Evolutionary conservation across 805 yeast genomes (phyloP), one percentile per base, ranked within the genome.

Genomic region (Kodamaea laetipori): DNA sequence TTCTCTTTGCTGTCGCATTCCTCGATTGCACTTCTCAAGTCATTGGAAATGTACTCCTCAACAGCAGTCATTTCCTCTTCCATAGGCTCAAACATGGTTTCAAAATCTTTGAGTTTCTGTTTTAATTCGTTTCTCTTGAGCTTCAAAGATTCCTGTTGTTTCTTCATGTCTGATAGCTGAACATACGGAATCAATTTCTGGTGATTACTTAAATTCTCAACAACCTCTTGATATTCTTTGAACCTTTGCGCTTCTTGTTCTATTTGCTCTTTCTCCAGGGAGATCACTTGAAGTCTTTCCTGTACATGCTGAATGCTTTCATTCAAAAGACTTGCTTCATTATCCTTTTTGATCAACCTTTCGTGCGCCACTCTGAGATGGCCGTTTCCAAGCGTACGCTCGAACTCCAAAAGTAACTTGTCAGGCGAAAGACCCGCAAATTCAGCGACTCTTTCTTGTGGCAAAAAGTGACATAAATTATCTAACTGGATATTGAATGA

Each of bases 401-500:
- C 88, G 1, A 96, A 87, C 54, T 88, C 95, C 18, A 71, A 55
- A 9, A 94, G 69, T 6, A 92, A 66, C 47, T 81, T 80, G 49
- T 86, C 90, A 1, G 95, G 86, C 21, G 86, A 76, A 51, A 88
- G 67, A 2, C 84, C 78, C 0, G 97, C 95, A 69, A 94, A 94
- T 51, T 87, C 89, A 2, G 95, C 92, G 5, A 94, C 98, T 47
- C 95, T 74, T 55, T 92, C 98, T 60, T 94, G 99, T 0, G 99
- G 96, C 43, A 94, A 68, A 57, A 94, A 94, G 59, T 92, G 97
- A 57, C 98, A 90, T 39, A 92, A 71, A 59, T 92, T 94, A 58
- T 89, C 95, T 44, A 94, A 71, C 57, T 94, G 98, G 46, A 94
- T 85, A 56, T 86, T 86, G 49, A 81, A 74, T 2, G 57, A 56